Evolutionary conservation across 495 filamentous ascomycete genomes (phyloP).

Genomic region (Glutinoglossum americanum): DNA sequence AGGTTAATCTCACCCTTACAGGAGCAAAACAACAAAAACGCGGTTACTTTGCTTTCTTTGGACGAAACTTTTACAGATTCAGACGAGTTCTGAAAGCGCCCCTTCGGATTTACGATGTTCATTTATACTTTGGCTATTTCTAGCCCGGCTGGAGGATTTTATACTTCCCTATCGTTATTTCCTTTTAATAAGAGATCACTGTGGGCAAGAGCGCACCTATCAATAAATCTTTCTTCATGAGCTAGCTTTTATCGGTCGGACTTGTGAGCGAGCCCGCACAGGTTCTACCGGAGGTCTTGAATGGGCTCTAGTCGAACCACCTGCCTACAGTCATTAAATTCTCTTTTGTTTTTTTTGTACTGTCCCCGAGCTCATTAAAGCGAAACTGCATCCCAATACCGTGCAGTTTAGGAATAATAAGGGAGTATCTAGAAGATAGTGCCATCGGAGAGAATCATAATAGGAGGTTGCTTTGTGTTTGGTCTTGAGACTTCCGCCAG

Average conservation of each 20-base stretch:
- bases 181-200: not conserved
- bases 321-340: not conserved
- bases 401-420: not conserved
- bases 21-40: no score
- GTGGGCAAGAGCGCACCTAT: not conserved
- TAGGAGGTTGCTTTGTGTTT: constrained; percentile 91
- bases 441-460: constrained; percentile 88
- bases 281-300: not conserved
- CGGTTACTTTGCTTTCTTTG: no score
- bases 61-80: not conserved
- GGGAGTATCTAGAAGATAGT: constrained; percentile 58
- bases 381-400: not conserved
- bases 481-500: constrained; percentile 87
- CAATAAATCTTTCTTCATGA: not conserved
- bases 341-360: not conserved
- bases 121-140: no score
- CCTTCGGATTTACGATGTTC: no score
- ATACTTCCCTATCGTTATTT: not conserved
- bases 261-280: not conserved
- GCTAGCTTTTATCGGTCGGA: not conserved
- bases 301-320: no score
- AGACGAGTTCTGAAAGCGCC: not conserved
- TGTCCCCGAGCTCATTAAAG: not conserved
- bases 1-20: no score
- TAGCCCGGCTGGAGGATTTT: no score